A percentile compares a stretch with the other conserved stretches of the same genome.
Conservation (phyloP, 345 rosid species). For the Chamaenerion angustifolium region DNA sequence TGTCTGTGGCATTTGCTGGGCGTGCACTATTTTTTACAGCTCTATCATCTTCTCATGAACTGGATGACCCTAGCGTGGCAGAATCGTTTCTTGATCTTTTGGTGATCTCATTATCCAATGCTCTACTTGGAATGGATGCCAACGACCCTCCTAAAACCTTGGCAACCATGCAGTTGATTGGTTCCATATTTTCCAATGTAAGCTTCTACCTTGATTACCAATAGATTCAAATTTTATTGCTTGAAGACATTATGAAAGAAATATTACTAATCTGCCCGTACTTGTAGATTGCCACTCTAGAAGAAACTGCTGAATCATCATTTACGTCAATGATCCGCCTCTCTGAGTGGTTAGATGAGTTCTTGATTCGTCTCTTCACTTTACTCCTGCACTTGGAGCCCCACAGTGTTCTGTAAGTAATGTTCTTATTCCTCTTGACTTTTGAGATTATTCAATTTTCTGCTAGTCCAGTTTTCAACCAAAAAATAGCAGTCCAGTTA, state of each 20-base stretch:
- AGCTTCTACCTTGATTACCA: constrained; percentile 14
- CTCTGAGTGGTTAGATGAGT: constrained; percentile 97
- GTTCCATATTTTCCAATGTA: constrained; percentile 97
- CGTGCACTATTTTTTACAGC: constrained; percentile 74
- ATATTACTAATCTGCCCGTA: constrained; percentile 6
- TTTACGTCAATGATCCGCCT: constrained; percentile 64
- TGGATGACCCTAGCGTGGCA: constrained; percentile 38
- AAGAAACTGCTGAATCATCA: constrained; percentile 51
- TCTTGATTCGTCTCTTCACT: constrained; percentile 73
- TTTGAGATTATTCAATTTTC: background rate
- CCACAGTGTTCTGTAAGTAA: constrained; percentile 73
- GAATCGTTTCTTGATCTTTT: constrained; percentile 46
- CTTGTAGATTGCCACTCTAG: constrained; percentile 63
- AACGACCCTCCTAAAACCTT: constrained; percentile 97
- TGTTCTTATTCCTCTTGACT: constrained; percentile 1
- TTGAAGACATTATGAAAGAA: background rate
- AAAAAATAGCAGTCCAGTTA: background rate
- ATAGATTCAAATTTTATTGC: constrained; percentile 1
- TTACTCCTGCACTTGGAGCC: constrained; percentile 93
- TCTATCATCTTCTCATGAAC: constrained; percentile 35
- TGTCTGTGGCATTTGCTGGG: constrained; percentile 94
- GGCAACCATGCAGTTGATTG: constrained; percentile 94
- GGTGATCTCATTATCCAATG: constrained; percentile 77
- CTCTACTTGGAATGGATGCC: constrained; percentile 98
- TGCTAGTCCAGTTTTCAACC: background rate